phyloP scores from a whole-genome alignment of 306 rosid genomes.

The Cyclanthera cordifolia region DNA sequence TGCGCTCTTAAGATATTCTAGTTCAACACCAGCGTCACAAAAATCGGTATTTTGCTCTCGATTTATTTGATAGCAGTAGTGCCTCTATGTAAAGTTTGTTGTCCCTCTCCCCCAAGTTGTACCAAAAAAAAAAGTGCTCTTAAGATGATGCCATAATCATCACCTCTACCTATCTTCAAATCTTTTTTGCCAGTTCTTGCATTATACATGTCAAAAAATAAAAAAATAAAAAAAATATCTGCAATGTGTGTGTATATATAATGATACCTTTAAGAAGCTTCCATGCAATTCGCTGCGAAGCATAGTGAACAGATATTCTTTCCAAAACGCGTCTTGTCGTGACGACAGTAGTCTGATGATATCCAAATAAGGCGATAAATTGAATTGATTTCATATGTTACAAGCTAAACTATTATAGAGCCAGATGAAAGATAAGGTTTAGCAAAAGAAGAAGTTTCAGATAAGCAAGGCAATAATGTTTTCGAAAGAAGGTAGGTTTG shows the following conservation, averaged over 20 bases:
- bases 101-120: no score
- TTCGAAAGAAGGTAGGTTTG: not conserved
- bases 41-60: no score
- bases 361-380: constrained; percentile 10
- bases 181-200: not conserved
- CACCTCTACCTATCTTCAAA: not conserved
- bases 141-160: not conserved
- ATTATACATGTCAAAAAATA: not conserved
- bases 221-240: no score
- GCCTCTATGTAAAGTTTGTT: no score
- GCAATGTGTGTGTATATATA: no score
- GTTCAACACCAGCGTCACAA: no score
- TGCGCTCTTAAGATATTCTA: not conserved
- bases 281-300: constrained; percentile 70
- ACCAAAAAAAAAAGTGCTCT: no score
- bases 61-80: no score
- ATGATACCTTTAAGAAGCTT: constrained; percentile 65
- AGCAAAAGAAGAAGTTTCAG: not conserved
- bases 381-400: not conserved
- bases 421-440: not conserved
- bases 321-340: constrained; percentile 77
- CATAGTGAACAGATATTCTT: constrained; percentile 47
- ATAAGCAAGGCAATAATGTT: not conserved
- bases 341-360: constrained; percentile 45
- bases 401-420: not conserved